Conservation (phyloP, 768 basidiomycete genomes). For the Astraeus odoratus region DNA sequence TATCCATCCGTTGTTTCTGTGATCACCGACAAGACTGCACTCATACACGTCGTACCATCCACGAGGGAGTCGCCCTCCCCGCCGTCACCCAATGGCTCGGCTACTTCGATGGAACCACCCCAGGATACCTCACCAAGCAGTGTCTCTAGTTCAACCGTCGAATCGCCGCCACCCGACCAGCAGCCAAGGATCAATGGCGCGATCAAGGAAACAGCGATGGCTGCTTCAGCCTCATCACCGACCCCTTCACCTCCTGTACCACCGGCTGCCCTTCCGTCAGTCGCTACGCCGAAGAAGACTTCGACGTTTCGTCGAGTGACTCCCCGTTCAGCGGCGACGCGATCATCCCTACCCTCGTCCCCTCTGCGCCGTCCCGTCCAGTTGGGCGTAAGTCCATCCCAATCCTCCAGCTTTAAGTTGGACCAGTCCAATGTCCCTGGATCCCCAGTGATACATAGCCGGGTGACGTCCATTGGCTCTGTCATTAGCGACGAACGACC, state of each 20-base stretch:
- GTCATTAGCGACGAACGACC: slow-evolving; percentile 12
- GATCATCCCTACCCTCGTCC: slow-evolving; percentile 24
- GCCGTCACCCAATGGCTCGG: slow-evolving; percentile 3
- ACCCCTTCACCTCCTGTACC: slow-evolving; percentile 8
- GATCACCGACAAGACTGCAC: slow-evolving; percentile 4
- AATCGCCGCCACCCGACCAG: neutral
- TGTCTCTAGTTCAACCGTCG: neutral
- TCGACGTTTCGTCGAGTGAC: slow-evolving; percentile 52
- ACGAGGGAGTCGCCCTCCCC: slow-evolving; percentile 6
- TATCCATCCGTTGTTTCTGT: slow-evolving; percentile 7
- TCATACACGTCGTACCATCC: slow-evolving; percentile 5
- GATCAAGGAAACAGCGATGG: slow-evolving; percentile 3
- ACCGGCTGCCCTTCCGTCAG: slow-evolving; percentile 3
- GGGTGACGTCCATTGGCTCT: slow-evolving; percentile 28
- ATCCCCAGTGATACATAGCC: slow-evolving; percentile 20
- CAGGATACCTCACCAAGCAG: neutral
- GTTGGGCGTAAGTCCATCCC: slow-evolving; percentile 13
- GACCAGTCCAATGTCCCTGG: slow-evolving; percentile 19
- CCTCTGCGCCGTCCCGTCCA: slow-evolving; percentile 27
- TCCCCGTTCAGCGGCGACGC: slow-evolving; percentile 21
- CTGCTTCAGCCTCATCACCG: slow-evolving; percentile 5
- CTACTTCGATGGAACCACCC: neutral
- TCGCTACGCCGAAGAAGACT: slow-evolving; percentile 21
- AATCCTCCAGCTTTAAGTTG: slow-evolving; percentile 17
- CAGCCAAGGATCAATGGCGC: slow-evolving; percentile 7